These are phyloP conservation scores for Nicotiana noctiflora DNA, from an alignment of 257 asterid genomes.

Conservation along the genomic window DNA sequence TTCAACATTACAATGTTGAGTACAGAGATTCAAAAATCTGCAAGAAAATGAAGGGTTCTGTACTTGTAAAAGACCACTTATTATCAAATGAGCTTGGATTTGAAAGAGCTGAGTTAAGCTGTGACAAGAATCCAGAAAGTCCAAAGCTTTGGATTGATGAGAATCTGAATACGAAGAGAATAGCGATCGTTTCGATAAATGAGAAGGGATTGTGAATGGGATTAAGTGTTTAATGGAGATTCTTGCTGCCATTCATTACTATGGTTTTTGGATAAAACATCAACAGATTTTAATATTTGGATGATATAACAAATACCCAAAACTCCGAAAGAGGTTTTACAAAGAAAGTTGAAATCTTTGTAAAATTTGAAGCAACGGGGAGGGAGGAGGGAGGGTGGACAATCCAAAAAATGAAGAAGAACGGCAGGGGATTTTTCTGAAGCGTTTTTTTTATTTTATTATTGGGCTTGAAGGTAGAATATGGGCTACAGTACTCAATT, in stretches of 20 bases:
- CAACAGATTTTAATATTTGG: background rate
- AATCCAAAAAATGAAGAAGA: background rate
- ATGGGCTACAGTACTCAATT: background rate
- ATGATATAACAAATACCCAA: background rate
- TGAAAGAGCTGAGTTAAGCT: constrained; percentile 34
- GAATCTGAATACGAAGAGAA: background rate
- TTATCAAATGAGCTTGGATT: constrained; percentile 53
- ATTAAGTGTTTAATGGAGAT: background rate
- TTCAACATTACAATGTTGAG: constrained; percentile 23
- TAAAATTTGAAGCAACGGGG: background rate
- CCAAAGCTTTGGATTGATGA: constrained; percentile 25
- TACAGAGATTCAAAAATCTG: constrained; percentile 46
- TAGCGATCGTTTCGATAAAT: background rate
- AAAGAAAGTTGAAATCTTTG: background rate
- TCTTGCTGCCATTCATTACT: constrained; percentile 4
- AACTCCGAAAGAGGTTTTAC: background rate
- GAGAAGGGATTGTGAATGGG: background rate
- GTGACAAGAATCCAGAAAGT: constrained; percentile 36
- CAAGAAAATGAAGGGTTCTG: constrained; percentile 50
- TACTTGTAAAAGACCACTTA: constrained; percentile 45
- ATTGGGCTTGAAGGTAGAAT: background rate
- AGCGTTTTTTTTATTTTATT: background rate
- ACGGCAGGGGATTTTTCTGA: constrained; percentile 1
- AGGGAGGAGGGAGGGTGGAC: background rate
- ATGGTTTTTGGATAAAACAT: background rate